Percentiles rank a stretch among this genome's conserved stretches.
Evolutionary conservation across 768 basidiomycete genomes (phyloP).

Genomic region (Hypsizygus marmoreus): DNA sequence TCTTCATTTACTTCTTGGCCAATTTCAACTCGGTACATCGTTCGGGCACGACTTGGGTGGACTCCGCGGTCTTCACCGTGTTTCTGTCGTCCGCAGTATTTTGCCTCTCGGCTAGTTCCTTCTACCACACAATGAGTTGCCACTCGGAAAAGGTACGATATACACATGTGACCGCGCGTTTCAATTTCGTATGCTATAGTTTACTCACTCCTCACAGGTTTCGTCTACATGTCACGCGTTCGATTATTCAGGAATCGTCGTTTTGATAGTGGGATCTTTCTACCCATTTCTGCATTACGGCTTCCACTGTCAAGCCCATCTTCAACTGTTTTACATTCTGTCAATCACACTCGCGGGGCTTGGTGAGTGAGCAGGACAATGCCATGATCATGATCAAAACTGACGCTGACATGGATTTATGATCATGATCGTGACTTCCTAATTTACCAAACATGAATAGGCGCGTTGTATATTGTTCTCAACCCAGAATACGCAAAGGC

Average conservation of each 20-base stretch:
- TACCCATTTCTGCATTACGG: slow-evolving; percentile 78
- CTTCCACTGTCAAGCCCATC: slow-evolving; percentile 64
- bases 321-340: slow-evolving; percentile 56
- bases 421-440: slow-evolving; percentile 12
- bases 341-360: slow-evolving; percentile 53
- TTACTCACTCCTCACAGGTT: slow-evolving; percentile 42
- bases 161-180: slow-evolving; percentile 8
- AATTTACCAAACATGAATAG: slow-evolving; percentile 31
- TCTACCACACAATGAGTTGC: slow-evolving; percentile 72
- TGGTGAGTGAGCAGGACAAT: slow-evolving; percentile 57
- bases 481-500: slow-evolving; percentile 78
- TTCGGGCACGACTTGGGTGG: slow-evolving; percentile 58
- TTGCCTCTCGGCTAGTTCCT: slow-evolving; percentile 71
- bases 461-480: slow-evolving; percentile 74
- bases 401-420: slow-evolving; percentile 1
- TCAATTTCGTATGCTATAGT: not conserved
- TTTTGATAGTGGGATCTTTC: slow-evolving; percentile 78
- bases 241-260: slow-evolving; percentile 82
- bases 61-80: slow-evolving; percentile 57
- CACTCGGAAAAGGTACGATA: slow-evolving; percentile 68
- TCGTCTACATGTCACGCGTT: slow-evolving; percentile 60
- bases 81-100: slow-evolving; percentile 75
- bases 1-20: slow-evolving; percentile 58
- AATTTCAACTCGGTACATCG: slow-evolving; percentile 58
- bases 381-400: slow-evolving; percentile 26